These are phyloP conservation scores for Pseudognaphalium luteoalbum DNA, from an alignment of 129 eudicot genomes.

Conservation along the genomic window DNA sequence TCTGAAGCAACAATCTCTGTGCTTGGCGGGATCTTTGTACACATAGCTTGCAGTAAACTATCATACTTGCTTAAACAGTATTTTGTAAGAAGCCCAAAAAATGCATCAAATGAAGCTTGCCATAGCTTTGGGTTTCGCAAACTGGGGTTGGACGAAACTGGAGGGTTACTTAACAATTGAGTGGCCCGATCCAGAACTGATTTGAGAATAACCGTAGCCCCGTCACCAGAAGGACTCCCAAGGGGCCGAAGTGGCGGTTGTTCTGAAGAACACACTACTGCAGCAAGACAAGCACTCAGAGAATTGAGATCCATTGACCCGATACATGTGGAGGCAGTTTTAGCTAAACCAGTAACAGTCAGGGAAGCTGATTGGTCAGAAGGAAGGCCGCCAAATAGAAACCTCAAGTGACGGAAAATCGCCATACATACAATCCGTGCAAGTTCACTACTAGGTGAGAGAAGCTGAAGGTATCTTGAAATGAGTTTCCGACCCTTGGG, in stretches of 20 bases:
- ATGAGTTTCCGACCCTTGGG: constrained; percentile 88
- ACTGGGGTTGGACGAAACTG: constrained; percentile 34
- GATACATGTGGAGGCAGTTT: constrained; percentile 59
- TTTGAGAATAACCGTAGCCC: constrained; percentile 73
- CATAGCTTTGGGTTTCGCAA: constrained; percentile 73
- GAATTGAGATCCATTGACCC: constrained; percentile 86
- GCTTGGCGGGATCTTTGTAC: constrained; percentile 36
- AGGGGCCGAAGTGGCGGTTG: constrained; percentile 97
- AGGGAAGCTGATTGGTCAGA: constrained; percentile 50
- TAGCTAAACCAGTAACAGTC: constrained; percentile 47
- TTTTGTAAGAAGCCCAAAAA: constrained; percentile 80
- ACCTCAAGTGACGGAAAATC: constrained; percentile 84
- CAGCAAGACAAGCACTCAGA: constrained; percentile 92
- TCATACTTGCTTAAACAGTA: constrained; percentile 85
- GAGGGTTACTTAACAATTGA: constrained; percentile 38
- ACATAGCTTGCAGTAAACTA: constrained; percentile 68
- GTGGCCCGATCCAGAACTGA: constrained; percentile 80
- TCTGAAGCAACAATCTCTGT: constrained; percentile 52
- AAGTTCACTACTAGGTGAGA: constrained; percentile 78
- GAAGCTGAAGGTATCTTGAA: constrained; percentile 62
- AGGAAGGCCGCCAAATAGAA: constrained; percentile 79
- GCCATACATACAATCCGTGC: constrained; percentile 96
- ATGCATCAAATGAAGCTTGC: constrained; percentile 93
- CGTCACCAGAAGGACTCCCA: constrained; percentile 87
- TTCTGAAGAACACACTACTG: constrained; percentile 94